Conservation (phyloP, 192 early-diverging fungal species). For the Paraglomus occultum region DNA sequence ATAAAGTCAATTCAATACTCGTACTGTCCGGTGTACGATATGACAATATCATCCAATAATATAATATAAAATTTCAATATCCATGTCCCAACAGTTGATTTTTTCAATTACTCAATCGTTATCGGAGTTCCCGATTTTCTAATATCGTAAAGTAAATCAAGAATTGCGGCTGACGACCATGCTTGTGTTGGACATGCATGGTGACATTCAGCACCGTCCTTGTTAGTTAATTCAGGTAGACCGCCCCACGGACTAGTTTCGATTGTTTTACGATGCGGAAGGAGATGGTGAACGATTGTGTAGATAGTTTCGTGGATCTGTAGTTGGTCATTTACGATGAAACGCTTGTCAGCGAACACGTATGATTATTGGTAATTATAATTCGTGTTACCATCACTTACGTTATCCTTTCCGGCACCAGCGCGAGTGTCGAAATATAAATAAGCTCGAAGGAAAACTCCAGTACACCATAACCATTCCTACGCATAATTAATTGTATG, state of each 20-base stretch:
- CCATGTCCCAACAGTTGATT: too few relatives aligned
- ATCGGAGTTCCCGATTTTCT: constrained; percentile 1
- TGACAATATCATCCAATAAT: too few relatives aligned
- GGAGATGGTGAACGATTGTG: constrained; percentile 67
- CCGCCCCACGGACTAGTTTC: constrained; percentile 78
- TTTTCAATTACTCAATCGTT: too few relatives aligned
- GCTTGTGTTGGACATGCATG: constrained; percentile 93
- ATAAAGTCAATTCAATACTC: too few relatives aligned
- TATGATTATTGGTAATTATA: neutral
- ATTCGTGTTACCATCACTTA: constrained; percentile 15
- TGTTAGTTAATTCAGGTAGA: constrained; percentile 95
- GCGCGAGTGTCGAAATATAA: constrained; percentile 59
- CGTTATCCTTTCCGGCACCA: constrained; percentile 30
- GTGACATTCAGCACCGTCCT: constrained; percentile 72
- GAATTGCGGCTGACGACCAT: constrained; percentile 78
- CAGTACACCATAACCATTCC: constrained; percentile 96
- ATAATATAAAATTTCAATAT: too few relatives aligned
- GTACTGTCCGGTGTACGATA: too few relatives aligned
- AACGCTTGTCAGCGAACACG: constrained; percentile 12
- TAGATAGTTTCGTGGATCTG: constrained; percentile 52
- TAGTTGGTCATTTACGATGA: neutral
- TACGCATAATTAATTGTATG: constrained; percentile 27
- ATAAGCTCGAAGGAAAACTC: constrained; percentile 88
- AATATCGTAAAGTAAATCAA: constrained; percentile 65
- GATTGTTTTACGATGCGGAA: constrained; percentile 77